phyloP scores from a whole-genome alignment of 345 rosid genomes.

The Raphanus sativus region DNA sequence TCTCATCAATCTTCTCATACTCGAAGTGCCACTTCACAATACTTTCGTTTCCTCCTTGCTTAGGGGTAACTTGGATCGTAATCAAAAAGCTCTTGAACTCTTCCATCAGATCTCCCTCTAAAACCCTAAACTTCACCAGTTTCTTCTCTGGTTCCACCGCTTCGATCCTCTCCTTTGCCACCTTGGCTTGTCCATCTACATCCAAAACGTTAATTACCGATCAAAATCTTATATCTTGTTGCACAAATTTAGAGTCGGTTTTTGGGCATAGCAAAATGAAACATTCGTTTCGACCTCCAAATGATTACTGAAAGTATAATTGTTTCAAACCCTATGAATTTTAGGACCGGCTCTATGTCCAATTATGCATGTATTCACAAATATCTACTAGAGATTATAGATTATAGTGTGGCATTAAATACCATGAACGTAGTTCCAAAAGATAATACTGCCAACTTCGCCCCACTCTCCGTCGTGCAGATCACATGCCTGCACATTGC shows the following conservation, averaged over 20 bases:
- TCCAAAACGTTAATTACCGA: neutral
- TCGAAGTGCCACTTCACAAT: slow-evolving; percentile 23
- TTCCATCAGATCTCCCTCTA: slow-evolving; percentile 30
- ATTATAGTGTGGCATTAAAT: neutral
- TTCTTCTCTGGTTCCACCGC: slow-evolving; percentile 26
- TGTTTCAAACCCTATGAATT: neutral
- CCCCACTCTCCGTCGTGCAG: slow-evolving; percentile 55
- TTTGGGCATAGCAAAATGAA: neutral
- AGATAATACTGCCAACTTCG: slow-evolving; percentile 35
- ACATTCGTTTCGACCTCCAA: neutral
- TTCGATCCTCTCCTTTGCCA: slow-evolving; percentile 25
- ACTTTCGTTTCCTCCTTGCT: slow-evolving; percentile 18
- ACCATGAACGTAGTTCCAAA: slow-evolving; percentile 49
- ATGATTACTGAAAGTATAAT: neutral
- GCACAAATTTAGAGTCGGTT: neutral
- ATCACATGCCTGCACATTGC: slow-evolving; percentile 36
- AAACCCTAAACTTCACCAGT: slow-evolving; percentile 7
- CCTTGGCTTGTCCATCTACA: slow-evolving; percentile 29
- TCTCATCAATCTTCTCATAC: slow-evolving; percentile 27
- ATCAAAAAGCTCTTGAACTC: slow-evolving; percentile 24
- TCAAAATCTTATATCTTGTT: neutral
- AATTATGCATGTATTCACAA: neutral
- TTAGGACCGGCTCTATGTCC: neutral
- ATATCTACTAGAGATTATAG: neutral
- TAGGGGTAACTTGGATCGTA: slow-evolving; percentile 10